Conservation (phyloP, 2,329 filamentous ascomycete species). For the Penicillium occitanis region DNA sequence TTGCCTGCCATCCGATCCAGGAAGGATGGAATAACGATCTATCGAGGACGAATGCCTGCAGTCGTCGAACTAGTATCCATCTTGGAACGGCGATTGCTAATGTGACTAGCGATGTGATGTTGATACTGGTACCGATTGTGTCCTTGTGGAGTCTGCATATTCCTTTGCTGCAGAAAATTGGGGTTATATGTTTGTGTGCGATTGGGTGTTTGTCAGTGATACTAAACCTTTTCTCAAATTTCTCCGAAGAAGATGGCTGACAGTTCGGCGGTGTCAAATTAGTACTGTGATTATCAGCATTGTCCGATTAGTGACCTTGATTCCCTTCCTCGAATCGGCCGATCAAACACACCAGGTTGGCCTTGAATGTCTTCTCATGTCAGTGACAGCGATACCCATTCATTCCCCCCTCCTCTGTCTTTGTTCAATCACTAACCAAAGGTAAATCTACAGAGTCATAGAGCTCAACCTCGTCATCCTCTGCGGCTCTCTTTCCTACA, state of each 20-base stretch:
- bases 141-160: background rate
- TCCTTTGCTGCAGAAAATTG: background rate
- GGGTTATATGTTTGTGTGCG: background rate
- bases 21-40: background rate
- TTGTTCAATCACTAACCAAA: background rate
- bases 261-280: background rate
- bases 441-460: background rate
- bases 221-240: background rate
- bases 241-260: background rate
- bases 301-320: background rate
- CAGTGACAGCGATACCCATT: background rate
- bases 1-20: background rate
- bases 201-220: background rate
- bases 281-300: background rate
- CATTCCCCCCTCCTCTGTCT: too few species aligned
- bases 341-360: background rate
- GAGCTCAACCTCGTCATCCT: background rate
- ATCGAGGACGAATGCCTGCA: background rate
- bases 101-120: background rate
- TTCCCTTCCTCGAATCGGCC: background rate
- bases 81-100: background rate
- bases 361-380: background rate
- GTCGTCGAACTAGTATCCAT: background rate
- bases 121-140: background rate
- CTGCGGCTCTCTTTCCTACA: background rate